Conservation (phyloP, 1,284 basidiomycete genomes). For the Schizophyllum commune region DNA sequence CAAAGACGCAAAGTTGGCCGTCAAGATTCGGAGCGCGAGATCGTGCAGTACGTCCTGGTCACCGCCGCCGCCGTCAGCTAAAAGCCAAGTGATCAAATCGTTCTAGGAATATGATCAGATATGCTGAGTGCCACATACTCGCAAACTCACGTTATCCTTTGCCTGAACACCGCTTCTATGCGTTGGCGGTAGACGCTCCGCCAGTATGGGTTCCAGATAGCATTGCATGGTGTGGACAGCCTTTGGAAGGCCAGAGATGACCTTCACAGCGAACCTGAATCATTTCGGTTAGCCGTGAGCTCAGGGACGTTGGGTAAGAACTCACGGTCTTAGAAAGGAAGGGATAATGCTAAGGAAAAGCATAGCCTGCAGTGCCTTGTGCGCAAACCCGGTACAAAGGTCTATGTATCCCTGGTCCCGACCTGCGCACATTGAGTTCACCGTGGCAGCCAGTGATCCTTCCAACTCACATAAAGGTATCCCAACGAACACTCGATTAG, state of each 20-base stretch:
- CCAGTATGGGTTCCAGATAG: too few species aligned
- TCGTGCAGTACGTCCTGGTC: not conserved
- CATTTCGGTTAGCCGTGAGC: too few species aligned
- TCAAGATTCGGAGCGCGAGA: slow-evolving; percentile 6
- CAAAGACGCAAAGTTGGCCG: slow-evolving; percentile 12
- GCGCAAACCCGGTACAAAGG: not conserved
- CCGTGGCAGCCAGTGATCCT: too few species aligned
- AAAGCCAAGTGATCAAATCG: slow-evolving; percentile 11
- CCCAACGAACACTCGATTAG: slow-evolving; percentile 3
- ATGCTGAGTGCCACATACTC: too few species aligned
- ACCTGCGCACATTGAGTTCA: not conserved
- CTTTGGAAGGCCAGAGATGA: not conserved
- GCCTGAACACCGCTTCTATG: too few species aligned
- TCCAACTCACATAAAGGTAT: slow-evolving; percentile 8
- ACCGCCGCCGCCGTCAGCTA: slow-evolving; percentile 1
- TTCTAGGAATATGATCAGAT: too few species aligned
- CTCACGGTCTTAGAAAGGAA: not conserved
- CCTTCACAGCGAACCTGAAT: too few species aligned
- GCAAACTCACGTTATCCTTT: too few species aligned
- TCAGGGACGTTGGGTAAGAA: not conserved
- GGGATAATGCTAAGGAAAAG: not conserved
- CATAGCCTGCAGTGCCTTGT: not conserved
- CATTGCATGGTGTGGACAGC: too few species aligned
- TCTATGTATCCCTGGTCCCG: slow-evolving; percentile 1
- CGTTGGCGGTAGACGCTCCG: too few species aligned